Evolutionary conservation across 2,329 filamentous ascomycete genomes (phyloP), one percentile per base, ranked within the genome.

Genomic region (Xylaria sp.): DNA sequence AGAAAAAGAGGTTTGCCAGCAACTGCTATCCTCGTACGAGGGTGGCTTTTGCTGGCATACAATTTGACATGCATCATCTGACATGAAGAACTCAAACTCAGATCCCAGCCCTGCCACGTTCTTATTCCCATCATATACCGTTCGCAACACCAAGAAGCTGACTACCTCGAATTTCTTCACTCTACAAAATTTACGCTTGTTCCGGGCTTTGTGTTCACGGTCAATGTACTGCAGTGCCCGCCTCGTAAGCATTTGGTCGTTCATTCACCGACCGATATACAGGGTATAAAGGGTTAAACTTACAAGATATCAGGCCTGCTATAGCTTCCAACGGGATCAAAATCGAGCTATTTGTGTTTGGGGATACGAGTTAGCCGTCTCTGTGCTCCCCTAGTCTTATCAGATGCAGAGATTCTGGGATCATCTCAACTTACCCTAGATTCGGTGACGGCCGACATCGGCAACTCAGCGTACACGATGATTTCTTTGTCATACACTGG

Each of bases 301-400:
- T 65, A 77, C 77, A 78, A 78, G 5, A 78, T 70, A 54, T 79
- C 77, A 47, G 78, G 78, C 25, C 78, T 71, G 15, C 77, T 72
- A 62, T 79, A 79, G 58, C 76, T 78, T 53, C 77, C 77, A 25
- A 79, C 77, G 0, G 76, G 73, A 62, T 79, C 78, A 59, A 79
- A 79, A 63, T 79, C 77, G 65, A 79, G 75, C 77, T 65, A 21
- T 78, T 66, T 8, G 43, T 15, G 19, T 57, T 49, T 9, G 0
- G 42, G 28, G 28, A 51, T 35, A 38, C 33, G 2, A 43, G 7
- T 58, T 35, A 65, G 55, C 52, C n/a, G 35, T 21, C 28, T 52
- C 8, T 45, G 45, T 56, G 52, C 40, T 52, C 19, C 38, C 8
- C 23, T 4, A 3, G 8, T 17, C 17, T 4, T 31, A 31, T 11